These are phyloP conservation scores for Pythium scleroteichum DNA, from an alignment of 352 stramenopile species.

Conservation along the genomic window DNA sequence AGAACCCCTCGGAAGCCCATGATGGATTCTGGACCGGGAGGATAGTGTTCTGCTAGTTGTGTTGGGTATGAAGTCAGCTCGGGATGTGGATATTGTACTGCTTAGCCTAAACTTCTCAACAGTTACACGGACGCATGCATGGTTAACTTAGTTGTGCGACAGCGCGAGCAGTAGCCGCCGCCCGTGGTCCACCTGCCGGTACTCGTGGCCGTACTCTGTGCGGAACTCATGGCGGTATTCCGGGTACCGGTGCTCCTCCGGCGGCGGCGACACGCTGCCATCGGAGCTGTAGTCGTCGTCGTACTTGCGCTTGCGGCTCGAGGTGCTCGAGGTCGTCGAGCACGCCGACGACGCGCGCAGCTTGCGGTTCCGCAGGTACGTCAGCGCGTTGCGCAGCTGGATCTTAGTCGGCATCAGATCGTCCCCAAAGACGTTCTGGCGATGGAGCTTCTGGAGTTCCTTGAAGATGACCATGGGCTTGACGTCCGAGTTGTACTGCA, in stretches of 20 bases:
- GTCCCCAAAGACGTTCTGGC: conserved; percentile 53
- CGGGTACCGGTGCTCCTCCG: conserved; percentile 55
- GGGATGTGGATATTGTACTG: neutral
- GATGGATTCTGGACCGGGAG: too few species aligned
- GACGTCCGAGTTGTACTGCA: conserved; percentile 58
- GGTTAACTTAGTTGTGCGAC: conserved; percentile 20
- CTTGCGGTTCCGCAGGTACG: conserved; percentile 79
- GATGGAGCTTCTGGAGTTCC: conserved; percentile 57
- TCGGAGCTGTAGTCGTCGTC: conserved; percentile 49
- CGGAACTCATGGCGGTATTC: conserved; percentile 32
- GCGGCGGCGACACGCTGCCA: conserved; percentile 51
- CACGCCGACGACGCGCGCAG: conserved; percentile 34
- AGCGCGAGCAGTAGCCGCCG: conserved; percentile 14
- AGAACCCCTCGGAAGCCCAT: too few species aligned
- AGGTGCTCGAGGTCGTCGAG: conserved; percentile 23
- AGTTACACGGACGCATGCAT: neutral
- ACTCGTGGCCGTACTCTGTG: conserved; percentile 27
- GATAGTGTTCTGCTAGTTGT: too few species aligned
- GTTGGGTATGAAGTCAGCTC: too few species aligned
- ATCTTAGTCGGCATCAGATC: conserved; percentile 86
- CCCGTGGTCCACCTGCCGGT: conserved; percentile 19
- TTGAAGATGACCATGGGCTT: conserved; percentile 84
- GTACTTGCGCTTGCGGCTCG: conserved; percentile 42
- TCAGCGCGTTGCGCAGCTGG: conserved; percentile 76
- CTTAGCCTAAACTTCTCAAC: neutral